A percentile compares a stretch with the other conserved stretches of the same genome.
These are phyloP conservation scores for Xylogone sp. DNA, from an alignment of 2,329 filamentous ascomycete genomes.

Conservation along the genomic window DNA sequence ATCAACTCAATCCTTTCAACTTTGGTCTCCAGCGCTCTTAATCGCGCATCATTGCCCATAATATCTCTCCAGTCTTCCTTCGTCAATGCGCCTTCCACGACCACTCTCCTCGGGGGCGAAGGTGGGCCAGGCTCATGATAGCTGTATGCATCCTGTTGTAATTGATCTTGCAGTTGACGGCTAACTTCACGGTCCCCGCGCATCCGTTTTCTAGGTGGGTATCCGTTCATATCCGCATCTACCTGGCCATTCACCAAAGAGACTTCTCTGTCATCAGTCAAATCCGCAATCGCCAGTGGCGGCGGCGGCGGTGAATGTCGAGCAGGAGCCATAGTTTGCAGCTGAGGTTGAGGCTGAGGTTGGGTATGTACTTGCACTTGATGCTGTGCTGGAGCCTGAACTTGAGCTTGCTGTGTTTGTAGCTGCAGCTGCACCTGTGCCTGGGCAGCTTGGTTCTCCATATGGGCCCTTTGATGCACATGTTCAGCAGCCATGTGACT, in stretches of 20 bases:
- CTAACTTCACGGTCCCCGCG: constrained; percentile 22
- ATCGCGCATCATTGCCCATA: constrained; percentile 27
- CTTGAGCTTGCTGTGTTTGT: neutral
- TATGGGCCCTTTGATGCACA: neutral
- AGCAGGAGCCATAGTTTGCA: neutral
- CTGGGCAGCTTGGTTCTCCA: neutral
- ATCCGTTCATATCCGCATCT: constrained; percentile 24
- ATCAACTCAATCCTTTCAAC: constrained; percentile 28
- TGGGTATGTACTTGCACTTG: neutral
- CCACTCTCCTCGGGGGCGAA: constrained; percentile 22
- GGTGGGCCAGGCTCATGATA: constrained; percentile 11
- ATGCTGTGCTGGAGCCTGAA: neutral
- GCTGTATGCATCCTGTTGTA: constrained; percentile 19
- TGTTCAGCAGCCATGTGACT: constrained; percentile 20
- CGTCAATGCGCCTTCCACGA: constrained; percentile 26
- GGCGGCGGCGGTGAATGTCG: neutral
- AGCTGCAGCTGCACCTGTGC: neutral
- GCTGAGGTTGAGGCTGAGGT: neutral
- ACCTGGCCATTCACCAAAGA: constrained; percentile 6
- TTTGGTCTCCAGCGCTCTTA: constrained; percentile 25
- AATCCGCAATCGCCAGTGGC: neutral
- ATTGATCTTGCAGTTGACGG: constrained; percentile 19
- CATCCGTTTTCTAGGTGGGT: constrained; percentile 22
- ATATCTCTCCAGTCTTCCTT: constrained; percentile 30
- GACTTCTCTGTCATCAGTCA: neutral